A percentile compares a stretch with the other conserved stretches of the same genome.
Conservation (phyloP, 106 monocot genomes). For the Allium sativum region DNA sequence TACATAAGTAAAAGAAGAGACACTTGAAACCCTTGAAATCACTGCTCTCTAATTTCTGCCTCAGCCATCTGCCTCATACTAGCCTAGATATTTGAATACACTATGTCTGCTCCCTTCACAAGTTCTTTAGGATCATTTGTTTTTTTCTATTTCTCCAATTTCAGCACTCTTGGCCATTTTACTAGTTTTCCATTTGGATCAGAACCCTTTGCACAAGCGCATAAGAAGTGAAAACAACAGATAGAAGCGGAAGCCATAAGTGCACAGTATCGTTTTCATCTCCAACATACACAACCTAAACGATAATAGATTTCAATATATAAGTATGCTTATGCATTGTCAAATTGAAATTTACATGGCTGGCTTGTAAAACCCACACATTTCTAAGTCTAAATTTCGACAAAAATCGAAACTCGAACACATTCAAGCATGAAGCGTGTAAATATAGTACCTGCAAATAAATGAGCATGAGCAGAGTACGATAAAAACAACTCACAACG, state of each 20-base stretch:
- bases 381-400: too few relatives aligned
- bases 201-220: constrained; percentile 90
- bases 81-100: constrained; percentile 98
- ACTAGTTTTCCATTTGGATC: constrained; percentile 77
- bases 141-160: constrained; percentile 82
- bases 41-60: constrained; percentile 52
- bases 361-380: too few relatives aligned
- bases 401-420: too few relatives aligned
- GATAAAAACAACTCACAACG: too few relatives aligned
- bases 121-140: constrained; percentile 68
- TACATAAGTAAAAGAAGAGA: neutral
- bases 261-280: constrained; percentile 99
- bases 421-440: too few relatives aligned
- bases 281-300: constrained; percentile 90
- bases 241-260: constrained; percentile 83
- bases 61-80: constrained; percentile 99
- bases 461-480: too few relatives aligned
- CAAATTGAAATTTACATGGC: neutral
- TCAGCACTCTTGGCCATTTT: constrained; percentile 79
- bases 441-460: too few relatives aligned
- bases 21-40: constrained; percentile 96
- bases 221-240: constrained; percentile 87
- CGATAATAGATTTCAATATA: too few relatives aligned
- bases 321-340: too few relatives aligned
- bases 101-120: constrained; percentile 81